Base-by-base conservation (phyloP, 768 basidiomycete genomes). In the Hydnomerulius pinastri region DNA sequence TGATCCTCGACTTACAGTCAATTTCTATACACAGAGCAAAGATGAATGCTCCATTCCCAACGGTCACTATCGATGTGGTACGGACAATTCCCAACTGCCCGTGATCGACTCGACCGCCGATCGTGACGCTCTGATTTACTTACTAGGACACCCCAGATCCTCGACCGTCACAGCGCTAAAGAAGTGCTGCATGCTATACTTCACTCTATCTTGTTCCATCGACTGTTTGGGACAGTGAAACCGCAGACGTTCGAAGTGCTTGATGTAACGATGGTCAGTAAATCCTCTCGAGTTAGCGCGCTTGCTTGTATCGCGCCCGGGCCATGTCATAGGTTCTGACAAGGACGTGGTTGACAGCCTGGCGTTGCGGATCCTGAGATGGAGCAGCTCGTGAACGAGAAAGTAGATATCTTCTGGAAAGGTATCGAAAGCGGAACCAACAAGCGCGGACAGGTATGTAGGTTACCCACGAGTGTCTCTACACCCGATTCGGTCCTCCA, bases 171-270 rank as follows among this genome's bases (percentile, higher is more conserved):
- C 43, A 84, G 79, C 15, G 78, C 81, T 30, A 86, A 83, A 66
- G 90, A 92, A 56, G 87, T 86, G 37, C 77, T 92, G 6, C 79
- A 77, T 47, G 90, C 82, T 3, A 74, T 91, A 45, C 76, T 93
- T n/a, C 91, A 92, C 59, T 76, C 88, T 0, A 86, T 92, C 41
- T 72, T 92, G 13, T 92, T 93, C 63, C 90, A 93, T 62, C 80
- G 90, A 7, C 73, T 91, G 17, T 90, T 92, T 61, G 91, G 90
- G 3, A 83, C 81, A 0, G 78, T 92, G 36, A 89, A 85, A 57
- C 86, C 91, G 0, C 79, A 80, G 57, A 85, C 77, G 2, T 85
- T 87, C 51, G 90, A 92, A 50, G 83, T 92, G 0, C 76, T 91
- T 10, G 90, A 92, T 64, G 83, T 93, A 18, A 91, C 90, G 1